These are phyloP conservation scores for Verbascum thapsus DNA, from an alignment of 257 asterid species.

Conservation along the genomic window DNA sequence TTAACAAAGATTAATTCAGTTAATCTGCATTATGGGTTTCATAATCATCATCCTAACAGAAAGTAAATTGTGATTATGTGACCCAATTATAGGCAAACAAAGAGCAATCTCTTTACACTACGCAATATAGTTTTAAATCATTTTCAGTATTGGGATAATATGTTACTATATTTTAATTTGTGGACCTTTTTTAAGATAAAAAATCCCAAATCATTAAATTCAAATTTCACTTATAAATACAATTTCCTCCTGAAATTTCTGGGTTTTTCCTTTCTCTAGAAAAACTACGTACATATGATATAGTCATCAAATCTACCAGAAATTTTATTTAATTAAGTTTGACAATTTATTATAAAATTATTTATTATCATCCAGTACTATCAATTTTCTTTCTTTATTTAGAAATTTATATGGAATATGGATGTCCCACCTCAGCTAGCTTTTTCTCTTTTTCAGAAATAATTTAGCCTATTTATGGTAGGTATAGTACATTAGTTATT, in stretches of 20 bases:
- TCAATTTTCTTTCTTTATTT: slow-evolving; percentile 7
- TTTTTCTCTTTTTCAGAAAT: neutral
- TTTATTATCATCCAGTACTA: neutral
- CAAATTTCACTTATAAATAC: too few relatives aligned
- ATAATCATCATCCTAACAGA: slow-evolving; percentile 26
- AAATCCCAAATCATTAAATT: too few relatives aligned
- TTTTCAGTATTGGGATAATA: slow-evolving; percentile 25
- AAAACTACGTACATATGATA: neutral
- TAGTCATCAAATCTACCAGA: neutral
- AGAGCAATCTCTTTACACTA: slow-evolving; percentile 16
- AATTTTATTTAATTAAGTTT: slow-evolving; percentile 18
- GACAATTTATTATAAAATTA: neutral
- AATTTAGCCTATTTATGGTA: slow-evolving; percentile 6
- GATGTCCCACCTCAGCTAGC: slow-evolving; percentile 28
- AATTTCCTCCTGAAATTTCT: neutral
- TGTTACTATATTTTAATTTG: neutral
- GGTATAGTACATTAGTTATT: slow-evolving; percentile 12
- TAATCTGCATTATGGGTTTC: slow-evolving; percentile 2
- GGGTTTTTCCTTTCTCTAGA: neutral
- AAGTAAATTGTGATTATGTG: slow-evolving; percentile 25
- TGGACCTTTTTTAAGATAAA: too few relatives aligned
- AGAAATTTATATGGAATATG: slow-evolving; percentile 24
- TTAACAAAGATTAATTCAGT: too few relatives aligned
- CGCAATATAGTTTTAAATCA: slow-evolving; percentile 35
- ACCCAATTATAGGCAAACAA: slow-evolving; percentile 34